These are phyloP conservation scores for Rhipidocladum racemiflorum DNA, from an alignment of 176 grass and related monocot genomes.

Conservation along the genomic window DNA sequence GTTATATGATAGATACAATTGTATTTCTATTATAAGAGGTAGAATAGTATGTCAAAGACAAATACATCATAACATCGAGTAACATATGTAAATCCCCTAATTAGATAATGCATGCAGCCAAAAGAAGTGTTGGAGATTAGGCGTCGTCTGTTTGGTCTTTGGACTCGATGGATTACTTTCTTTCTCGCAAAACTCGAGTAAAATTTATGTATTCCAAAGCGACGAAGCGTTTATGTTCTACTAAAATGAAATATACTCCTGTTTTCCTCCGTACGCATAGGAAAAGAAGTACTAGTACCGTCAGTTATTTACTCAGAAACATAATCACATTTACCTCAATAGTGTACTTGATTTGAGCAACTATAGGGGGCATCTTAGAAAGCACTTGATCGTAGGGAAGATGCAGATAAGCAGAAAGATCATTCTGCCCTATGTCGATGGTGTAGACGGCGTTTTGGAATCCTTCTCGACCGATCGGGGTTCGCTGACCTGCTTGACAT, in stretches of 20 bases:
- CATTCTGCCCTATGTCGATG: slow-evolving; percentile 76
- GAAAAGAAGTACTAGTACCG: not conserved
- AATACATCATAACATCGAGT: too few relatives aligned
- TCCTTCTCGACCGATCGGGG: slow-evolving; percentile 26
- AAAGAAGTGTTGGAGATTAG: not conserved
- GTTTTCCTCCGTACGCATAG: not conserved
- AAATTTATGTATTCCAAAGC: not conserved
- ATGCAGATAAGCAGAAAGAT: slow-evolving; percentile 41
- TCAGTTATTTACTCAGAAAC: not conserved
- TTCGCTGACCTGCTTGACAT: slow-evolving; percentile 14
- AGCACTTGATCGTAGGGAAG: slow-evolving; percentile 49
- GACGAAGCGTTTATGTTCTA: not conserved
- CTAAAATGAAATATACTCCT: not conserved
- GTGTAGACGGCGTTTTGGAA: slow-evolving; percentile 56
- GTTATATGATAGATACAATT: too few relatives aligned
- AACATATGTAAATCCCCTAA: too few relatives aligned
- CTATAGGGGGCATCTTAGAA: slow-evolving; percentile 25
- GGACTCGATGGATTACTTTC: not conserved
- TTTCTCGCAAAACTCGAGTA: not conserved
- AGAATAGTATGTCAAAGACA: too few relatives aligned
- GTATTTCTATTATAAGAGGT: too few relatives aligned
- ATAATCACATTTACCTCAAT: slow-evolving; percentile 31
- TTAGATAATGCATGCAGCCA: not conserved
- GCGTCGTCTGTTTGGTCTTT: not conserved
- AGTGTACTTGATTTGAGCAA: slow-evolving; percentile 42